Evolutionary conservation across 2,329 filamentous ascomycete genomes (phyloP).

Genomic region (Nothopassalora personata): DNA sequence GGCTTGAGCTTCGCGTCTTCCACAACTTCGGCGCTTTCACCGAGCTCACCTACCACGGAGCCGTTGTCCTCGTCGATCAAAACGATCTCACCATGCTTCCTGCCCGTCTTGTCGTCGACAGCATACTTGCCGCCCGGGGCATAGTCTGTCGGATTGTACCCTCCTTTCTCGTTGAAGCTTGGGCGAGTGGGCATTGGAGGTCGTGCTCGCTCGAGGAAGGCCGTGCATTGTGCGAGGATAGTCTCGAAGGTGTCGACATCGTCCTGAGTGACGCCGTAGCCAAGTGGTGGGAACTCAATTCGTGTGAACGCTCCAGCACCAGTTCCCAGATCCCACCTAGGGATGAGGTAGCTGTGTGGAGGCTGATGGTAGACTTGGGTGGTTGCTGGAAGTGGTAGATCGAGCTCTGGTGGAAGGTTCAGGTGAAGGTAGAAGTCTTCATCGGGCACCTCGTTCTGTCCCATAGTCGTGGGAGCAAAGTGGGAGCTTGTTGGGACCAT

Average conservation of each 20-base stretch:
- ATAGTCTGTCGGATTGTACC: conserved; percentile 78
- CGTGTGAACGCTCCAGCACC: conserved; percentile 86
- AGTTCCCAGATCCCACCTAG: conserved; percentile 86
- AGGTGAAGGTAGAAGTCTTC: conserved; percentile 97
- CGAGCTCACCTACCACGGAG: conserved; percentile 86
- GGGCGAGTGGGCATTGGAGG: conserved; percentile 44
- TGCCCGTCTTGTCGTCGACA: conserved; percentile 41
- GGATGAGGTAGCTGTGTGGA: conserved; percentile 86
- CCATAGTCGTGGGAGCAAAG: conserved; percentile 53
- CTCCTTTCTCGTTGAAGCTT: conserved; percentile 30
- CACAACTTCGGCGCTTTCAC: conserved; percentile 72
- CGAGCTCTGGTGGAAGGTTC: conserved; percentile 88
- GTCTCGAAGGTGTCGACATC: conserved; percentile 96
- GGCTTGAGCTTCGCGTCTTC: conserved; percentile 70
- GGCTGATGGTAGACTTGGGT: conserved; percentile 98
- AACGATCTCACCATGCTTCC: conserved; percentile 67
- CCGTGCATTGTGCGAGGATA: conserved; percentile 94
- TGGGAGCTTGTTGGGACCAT: conserved; percentile 91
- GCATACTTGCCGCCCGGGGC: conserved; percentile 63
- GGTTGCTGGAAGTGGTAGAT: conserved; percentile 86
- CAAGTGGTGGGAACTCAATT: conserved; percentile 76
- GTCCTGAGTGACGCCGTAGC: conserved; percentile 74
- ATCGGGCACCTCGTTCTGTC: conserved; percentile 55
- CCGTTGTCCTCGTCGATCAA: conserved; percentile 94
- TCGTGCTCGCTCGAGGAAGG: conserved; percentile 80